Evolutionary conservation across 208 protist genomes (phyloP).

Genomic region (Trypanosoma rangeli): DNA sequence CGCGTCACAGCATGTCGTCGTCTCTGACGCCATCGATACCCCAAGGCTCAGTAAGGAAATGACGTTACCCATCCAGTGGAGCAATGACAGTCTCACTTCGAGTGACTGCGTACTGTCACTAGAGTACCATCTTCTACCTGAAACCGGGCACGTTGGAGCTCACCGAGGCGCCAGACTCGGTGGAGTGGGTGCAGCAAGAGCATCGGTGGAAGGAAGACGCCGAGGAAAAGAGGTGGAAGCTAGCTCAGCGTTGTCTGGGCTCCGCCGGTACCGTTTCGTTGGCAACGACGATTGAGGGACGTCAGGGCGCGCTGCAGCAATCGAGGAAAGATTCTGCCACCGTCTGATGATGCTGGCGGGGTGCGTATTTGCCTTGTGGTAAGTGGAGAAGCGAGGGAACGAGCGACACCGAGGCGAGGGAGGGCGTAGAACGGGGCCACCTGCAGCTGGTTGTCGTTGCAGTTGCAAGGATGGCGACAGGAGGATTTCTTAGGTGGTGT

Average conservation of each 20-base stretch:
- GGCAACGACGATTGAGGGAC: neutral
- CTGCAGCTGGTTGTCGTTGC: no score
- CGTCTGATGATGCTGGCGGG: neutral
- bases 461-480: no score
- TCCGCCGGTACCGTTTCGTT: neutral
- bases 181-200: neutral
- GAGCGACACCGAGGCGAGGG: no score
- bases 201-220: conserved; percentile 1
- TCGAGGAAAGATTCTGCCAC: neutral
- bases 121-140: neutral
- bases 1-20: conserved; percentile 20
- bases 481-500: no score
- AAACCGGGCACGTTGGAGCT: neutral
- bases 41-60: neutral
- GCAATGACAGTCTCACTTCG: neutral
- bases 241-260: neutral
- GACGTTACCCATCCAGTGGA: neutral
- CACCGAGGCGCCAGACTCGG: no score
- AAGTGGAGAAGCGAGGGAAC: no score
- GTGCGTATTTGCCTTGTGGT: neutral
- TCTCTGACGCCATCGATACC: neutral
- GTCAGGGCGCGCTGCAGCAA: neutral
- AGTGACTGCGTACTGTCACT: neutral
- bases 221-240: neutral
- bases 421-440: no score